Conservation (phyloP, 768 basidiomycete species). For the Suillus luteus region DNA sequence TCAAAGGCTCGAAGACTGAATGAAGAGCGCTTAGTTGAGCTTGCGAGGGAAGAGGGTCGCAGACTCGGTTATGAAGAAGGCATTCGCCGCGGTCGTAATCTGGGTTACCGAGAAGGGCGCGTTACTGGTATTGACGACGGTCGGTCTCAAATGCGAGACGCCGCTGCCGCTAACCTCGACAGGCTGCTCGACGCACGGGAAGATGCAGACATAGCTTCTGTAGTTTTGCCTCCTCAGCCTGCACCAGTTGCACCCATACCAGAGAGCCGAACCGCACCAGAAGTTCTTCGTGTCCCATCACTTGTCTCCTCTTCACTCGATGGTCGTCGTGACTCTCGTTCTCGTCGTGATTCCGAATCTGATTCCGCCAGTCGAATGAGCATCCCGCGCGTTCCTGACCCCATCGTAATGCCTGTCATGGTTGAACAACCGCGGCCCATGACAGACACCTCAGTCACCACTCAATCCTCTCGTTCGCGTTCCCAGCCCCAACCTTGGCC, state of each 20-base stretch:
- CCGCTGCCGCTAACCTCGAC: slow-evolving; percentile 23
- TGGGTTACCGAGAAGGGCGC: slow-evolving; percentile 33
- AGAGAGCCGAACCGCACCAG: slow-evolving; percentile 21
- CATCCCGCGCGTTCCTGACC: slow-evolving; percentile 15
- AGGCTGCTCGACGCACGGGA: slow-evolving; percentile 27
- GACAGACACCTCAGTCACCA: slow-evolving; percentile 16
- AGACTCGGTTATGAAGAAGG: slow-evolving; percentile 55
- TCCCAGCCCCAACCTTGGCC: slow-evolving; percentile 23
- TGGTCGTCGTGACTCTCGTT: slow-evolving; percentile 22
- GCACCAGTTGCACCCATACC: slow-evolving; percentile 22
- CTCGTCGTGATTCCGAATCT: slow-evolving; percentile 20
- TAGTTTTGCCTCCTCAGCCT: slow-evolving; percentile 23
- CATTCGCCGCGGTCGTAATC: slow-evolving; percentile 36
- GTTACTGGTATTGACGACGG: slow-evolving; percentile 18
- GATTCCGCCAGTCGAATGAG: slow-evolving; percentile 18
- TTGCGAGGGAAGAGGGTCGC: slow-evolving; percentile 57
- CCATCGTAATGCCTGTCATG: slow-evolving; percentile 14
- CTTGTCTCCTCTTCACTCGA: slow-evolving; percentile 21
- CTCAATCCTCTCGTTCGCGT: slow-evolving; percentile 21
- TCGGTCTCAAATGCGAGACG: slow-evolving; percentile 21
- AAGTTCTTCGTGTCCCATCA: slow-evolving; percentile 29
- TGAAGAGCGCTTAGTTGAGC: slow-evolving; percentile 48
- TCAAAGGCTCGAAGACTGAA: slow-evolving; percentile 46
- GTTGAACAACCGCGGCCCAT: slow-evolving; percentile 20
- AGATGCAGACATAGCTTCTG: slow-evolving; percentile 5